Percentiles rank a stretch among this genome's conserved stretches.
phyloP scores from a whole-genome alignment of 352 stramenopile genomes.

The Phytopythium ostracodes region DNA sequence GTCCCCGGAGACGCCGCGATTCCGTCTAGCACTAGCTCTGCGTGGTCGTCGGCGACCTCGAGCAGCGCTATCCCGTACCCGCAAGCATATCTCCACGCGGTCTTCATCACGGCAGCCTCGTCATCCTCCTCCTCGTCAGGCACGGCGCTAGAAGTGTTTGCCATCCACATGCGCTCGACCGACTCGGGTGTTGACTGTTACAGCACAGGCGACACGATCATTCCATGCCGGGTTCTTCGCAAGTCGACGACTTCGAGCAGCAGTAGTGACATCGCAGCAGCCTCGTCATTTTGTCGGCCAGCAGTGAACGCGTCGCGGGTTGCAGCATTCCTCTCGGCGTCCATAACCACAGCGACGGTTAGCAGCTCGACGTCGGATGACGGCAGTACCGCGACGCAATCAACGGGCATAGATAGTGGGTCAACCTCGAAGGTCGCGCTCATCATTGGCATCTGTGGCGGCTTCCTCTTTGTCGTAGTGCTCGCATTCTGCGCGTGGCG shows the following conservation, averaged over 20 bases:
- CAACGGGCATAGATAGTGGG: neutral
- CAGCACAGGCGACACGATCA: conserved; percentile 32
- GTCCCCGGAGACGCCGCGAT: conserved; percentile 10
- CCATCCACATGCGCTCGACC: conserved; percentile 38
- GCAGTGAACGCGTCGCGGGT: conserved; percentile 21
- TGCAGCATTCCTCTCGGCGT: conserved; percentile 19
- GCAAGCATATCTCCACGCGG: conserved; percentile 29
- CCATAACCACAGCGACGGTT: conserved; percentile 11
- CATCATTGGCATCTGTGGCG: neutral
- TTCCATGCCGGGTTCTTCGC: conserved; percentile 32
- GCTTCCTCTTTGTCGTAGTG: neutral
- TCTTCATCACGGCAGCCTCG: conserved; percentile 13
- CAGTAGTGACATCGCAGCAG: conserved; percentile 7
- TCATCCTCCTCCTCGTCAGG: neutral
- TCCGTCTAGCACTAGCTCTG: conserved; percentile 14
- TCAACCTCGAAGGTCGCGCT: neutral
- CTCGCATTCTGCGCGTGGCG: neutral
- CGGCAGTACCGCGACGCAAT: neutral
- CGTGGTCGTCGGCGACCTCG: conserved; percentile 37
- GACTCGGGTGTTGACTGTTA: conserved; percentile 16
- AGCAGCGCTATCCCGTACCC: conserved; percentile 29
- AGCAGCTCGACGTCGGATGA: conserved; percentile 12
- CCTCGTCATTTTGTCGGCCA: conserved; percentile 29
- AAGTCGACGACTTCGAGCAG: neutral
- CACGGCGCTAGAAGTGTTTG: conserved; percentile 17